phyloP scores from a whole-genome alignment of 768 basidiomycete genomes.

The Tubosaeta sp. region DNA sequence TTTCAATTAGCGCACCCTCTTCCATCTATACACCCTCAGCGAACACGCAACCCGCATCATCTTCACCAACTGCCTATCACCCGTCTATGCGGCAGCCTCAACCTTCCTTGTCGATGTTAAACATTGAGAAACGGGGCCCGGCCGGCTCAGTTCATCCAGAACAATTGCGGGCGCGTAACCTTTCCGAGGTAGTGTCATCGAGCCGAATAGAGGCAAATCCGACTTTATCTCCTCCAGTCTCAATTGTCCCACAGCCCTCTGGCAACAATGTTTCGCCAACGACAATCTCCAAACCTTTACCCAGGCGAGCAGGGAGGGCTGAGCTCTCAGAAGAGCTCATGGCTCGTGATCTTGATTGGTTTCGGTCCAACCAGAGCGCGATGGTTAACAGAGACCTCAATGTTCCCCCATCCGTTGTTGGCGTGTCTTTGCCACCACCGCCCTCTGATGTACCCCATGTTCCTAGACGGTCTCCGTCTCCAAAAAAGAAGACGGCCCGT shows the following conservation, averaged over 20 bases:
- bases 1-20: slow-evolving; percentile 1
- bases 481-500: slow-evolving; percentile 22
- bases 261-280: neutral
- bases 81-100: neutral
- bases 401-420: neutral
- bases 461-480: neutral
- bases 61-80: neutral
- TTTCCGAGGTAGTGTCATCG: neutral
- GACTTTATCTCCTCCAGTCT: neutral
- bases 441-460: neutral
- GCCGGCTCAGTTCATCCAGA: neutral
- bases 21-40: neutral
- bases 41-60: neutral
- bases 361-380: slow-evolving; percentile 14
- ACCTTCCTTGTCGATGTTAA: neutral
- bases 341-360: slow-evolving; percentile 31
- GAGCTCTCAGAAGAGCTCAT: slow-evolving; percentile 22
- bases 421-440: neutral
- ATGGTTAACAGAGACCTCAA: neutral
- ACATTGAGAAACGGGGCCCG: neutral
- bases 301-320: slow-evolving; percentile 21
- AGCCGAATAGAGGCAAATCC: neutral
- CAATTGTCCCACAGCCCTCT: neutral
- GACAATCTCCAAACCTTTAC: slow-evolving; percentile 19
- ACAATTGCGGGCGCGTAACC: neutral